Evolutionary conservation across 1,284 basidiomycete species (phyloP).

Genomic region (Fistulinella staudtii): DNA sequence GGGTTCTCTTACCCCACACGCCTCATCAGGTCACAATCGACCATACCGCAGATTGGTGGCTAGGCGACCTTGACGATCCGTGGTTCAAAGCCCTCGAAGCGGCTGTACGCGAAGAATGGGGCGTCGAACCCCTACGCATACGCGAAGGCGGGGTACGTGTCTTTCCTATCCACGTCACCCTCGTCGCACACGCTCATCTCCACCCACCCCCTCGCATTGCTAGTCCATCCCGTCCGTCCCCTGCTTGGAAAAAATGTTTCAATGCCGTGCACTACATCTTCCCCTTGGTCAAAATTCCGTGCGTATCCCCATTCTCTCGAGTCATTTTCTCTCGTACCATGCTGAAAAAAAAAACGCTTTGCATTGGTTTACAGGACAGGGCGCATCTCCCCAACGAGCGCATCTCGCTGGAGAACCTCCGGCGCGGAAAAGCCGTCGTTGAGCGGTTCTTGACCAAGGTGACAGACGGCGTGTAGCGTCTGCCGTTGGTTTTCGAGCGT

Average conservation of each 20-base stretch:
- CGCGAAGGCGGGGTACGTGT: constrained; percentile 88
- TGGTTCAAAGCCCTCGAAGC: constrained; percentile 84
- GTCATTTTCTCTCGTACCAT: neutral
- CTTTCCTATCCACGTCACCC: constrained; percentile 9
- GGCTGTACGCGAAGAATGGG: constrained; percentile 85
- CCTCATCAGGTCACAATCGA: constrained; percentile 73
- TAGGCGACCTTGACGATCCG: constrained; percentile 76
- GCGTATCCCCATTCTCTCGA: constrained; percentile 24
- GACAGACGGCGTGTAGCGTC: constrained; percentile 23
- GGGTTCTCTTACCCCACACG: too few species aligned
- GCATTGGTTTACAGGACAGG: too few species aligned
- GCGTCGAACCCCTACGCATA: constrained; percentile 78
- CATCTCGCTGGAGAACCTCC: constrained; percentile 73
- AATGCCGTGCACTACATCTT: constrained; percentile 79
- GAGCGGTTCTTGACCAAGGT: constrained; percentile 62
- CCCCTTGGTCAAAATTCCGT: constrained; percentile 86
- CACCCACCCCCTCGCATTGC: neutral
- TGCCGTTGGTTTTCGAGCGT: neutral
- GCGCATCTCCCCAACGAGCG: constrained; percentile 87
- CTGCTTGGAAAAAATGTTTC: constrained; percentile 88
- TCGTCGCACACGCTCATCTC: too few species aligned
- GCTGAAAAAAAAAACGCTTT: too few species aligned
- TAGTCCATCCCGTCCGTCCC: constrained; percentile 90
- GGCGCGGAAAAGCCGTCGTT: constrained; percentile 70
- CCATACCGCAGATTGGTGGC: constrained; percentile 94